Evolutionary conservation across 2,329 filamentous ascomycete species (phyloP).

Genomic region (Xylaria sp.): DNA sequence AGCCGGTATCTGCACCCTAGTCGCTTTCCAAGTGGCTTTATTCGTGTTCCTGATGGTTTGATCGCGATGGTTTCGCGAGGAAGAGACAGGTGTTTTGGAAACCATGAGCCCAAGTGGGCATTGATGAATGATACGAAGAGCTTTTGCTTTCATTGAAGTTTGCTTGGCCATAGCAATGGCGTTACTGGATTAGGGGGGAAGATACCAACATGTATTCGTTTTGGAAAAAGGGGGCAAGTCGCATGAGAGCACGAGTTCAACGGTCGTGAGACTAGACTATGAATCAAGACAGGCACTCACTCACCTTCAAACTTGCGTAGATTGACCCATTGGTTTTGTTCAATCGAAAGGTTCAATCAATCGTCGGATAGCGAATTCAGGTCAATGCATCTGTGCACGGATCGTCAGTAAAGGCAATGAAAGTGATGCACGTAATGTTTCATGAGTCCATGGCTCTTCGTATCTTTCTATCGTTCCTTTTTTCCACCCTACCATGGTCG

Average conservation of each 20-base stretch:
- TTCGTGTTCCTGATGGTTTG: constrained; percentile 7
- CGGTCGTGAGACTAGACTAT: background rate
- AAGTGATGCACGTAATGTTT: background rate
- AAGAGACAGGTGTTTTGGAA: background rate
- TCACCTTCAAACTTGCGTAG: background rate
- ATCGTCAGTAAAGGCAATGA: background rate
- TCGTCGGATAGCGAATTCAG: background rate
- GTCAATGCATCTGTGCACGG: background rate
- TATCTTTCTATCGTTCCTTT: background rate
- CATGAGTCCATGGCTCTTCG: background rate
- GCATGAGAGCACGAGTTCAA: background rate
- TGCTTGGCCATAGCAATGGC: constrained; percentile 10
- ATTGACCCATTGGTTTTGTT: background rate
- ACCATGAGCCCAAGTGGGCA: background rate
- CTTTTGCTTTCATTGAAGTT: background rate
- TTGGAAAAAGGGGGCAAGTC: constrained; percentile 5
- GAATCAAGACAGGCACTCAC: background rate
- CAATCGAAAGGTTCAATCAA: background rate
- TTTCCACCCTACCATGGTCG: background rate
- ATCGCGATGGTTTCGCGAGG: background rate
- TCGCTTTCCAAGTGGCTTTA: constrained; percentile 5
- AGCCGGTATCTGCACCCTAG: background rate
- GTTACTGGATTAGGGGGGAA: constrained; percentile 17
- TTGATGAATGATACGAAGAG: constrained; percentile 9
- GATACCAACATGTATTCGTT: constrained; percentile 16